Percentiles rank a stretch among this genome's conserved stretches.
phyloP scores from a whole-genome alignment of 169 alveolate species.

The Plasmodium sp. region DNA sequence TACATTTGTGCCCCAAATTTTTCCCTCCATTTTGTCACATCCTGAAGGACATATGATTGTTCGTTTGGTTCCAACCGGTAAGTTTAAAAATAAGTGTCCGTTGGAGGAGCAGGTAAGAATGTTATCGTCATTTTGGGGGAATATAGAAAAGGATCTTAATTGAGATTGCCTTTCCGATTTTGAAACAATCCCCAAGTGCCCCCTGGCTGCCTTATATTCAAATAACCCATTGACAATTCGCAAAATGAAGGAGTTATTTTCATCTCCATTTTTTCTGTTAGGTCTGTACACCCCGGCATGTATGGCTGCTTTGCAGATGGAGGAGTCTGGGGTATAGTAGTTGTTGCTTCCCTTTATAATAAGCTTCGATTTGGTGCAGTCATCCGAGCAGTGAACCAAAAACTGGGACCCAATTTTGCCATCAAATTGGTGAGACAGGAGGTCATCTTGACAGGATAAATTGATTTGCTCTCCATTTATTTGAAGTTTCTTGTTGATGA shows the following conservation, averaged over 20 bases:
- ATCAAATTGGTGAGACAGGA: slow-evolving; percentile 72
- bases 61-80: slow-evolving; percentile 82
- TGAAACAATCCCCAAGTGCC: slow-evolving; percentile 81
- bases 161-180: slow-evolving; percentile 77
- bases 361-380: slow-evolving; percentile 78
- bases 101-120: slow-evolving; percentile 81
- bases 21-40: slow-evolving; percentile 81
- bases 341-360: slow-evolving; percentile 80
- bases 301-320: slow-evolving; percentile 93
- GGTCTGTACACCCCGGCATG: slow-evolving; percentile 81
- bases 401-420: slow-evolving; percentile 83
- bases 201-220: slow-evolving; percentile 80
- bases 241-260: slow-evolving; percentile 18
- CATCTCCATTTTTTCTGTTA: background rate
- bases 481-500: slow-evolving; percentile 59
- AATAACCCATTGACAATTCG: slow-evolving; percentile 79
- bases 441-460: slow-evolving; percentile 41
- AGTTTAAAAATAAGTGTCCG: slow-evolving; percentile 80
- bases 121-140: slow-evolving; percentile 79
- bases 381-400: slow-evolving; percentile 78
- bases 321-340: slow-evolving; percentile 89
- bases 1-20: slow-evolving; percentile 82
- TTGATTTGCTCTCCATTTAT: slow-evolving; percentile 41
- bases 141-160: slow-evolving; percentile 87
- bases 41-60: slow-evolving; percentile 88